Evolutionary conservation across 1,284 basidiomycete species (phyloP), one percentile per base, ranked within the genome.

Genomic region (Tylopilus orsonianus): DNA sequence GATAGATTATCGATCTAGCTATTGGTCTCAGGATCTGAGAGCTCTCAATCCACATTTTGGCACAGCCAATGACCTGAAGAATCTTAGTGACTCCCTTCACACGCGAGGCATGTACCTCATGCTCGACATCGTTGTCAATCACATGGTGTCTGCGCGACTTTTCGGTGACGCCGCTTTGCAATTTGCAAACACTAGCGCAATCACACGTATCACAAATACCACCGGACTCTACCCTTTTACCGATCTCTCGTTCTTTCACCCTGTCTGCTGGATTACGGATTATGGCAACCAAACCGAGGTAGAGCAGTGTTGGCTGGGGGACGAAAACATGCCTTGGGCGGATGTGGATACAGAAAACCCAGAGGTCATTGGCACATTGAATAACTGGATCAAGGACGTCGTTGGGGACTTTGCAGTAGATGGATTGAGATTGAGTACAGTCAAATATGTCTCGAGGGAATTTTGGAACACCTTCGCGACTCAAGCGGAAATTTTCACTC

Each of bases 61-160:
- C 2, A 74, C 78, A 8, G 65, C 69, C 12, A 72, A 76, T 44
- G 87, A 90, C 64, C 74, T 90, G 30, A 81, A 80, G 53, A 73
- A 74, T 2, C 73, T 90, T 38, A 76, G 76, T 32, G 59, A 67
- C 18, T 82, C 79, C 19, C 62, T 90, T n/a, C 88, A 90, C 61
- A 61, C 66, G 14, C 75, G 85, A 23, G 77, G 74, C 23, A 90
- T 90, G 85, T 85, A 80, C 60, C 72, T 91, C 59, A 90, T 90
- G 87, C 74, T 90, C 50, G 87, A 90, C 61, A 71, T 90, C 42
- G 86, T 87, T 47, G 78, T 87, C 46, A 90, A 90, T 69, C 83
- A 87, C 66, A 77, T 84, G 54, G 80, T 76, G 9, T 68, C 77
- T 9, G 59, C 70, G 2, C 43, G 20, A 8, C 47, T 47, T 24